Percentiles rank a stretch among this genome's conserved stretches.
Evolutionary conservation across 1,139 yeast genomes (phyloP).

Genomic region (Pichia cactophila): DNA sequence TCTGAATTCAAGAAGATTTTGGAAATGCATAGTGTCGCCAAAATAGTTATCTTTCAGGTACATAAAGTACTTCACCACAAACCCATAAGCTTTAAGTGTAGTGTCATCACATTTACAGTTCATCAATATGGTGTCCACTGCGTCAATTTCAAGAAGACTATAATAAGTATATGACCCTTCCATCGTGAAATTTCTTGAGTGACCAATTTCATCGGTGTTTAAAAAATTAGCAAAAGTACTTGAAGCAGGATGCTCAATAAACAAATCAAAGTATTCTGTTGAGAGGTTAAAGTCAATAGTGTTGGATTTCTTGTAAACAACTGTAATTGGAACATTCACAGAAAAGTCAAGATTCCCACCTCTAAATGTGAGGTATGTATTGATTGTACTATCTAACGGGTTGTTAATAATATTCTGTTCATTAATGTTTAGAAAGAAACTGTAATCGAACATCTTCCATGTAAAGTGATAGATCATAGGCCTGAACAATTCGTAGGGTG

Average conservation of each 20-base stretch:
- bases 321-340: constrained; percentile 52
- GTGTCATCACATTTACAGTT: constrained; percentile 60
- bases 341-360: constrained; percentile 51
- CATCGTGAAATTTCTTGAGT: constrained; percentile 52
- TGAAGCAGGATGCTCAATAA: constrained; percentile 83
- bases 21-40: constrained; percentile 78
- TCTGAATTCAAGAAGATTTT: constrained; percentile 72
- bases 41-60: constrained; percentile 82
- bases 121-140: constrained; percentile 63
- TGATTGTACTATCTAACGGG: constrained; percentile 76
- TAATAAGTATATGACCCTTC: constrained; percentile 62
- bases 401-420: constrained; percentile 83
- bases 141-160: constrained; percentile 50
- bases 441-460: constrained; percentile 54
- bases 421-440: constrained; percentile 68
- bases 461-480: constrained; percentile 57
- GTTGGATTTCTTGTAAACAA: constrained; percentile 50
- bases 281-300: constrained; percentile 45
- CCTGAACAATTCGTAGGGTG: constrained; percentile 67
- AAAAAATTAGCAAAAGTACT: constrained; percentile 73
- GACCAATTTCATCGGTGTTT: constrained; percentile 55
- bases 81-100: constrained; percentile 70
- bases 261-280: constrained; percentile 57
- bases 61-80: constrained; percentile 65
- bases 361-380: constrained; percentile 65